A percentile compares a stretch with the other conserved stretches of the same genome.
Evolutionary conservation across 164 flowering plant genomes (phyloP).

Genomic region (Cinnamomum chago): DNA sequence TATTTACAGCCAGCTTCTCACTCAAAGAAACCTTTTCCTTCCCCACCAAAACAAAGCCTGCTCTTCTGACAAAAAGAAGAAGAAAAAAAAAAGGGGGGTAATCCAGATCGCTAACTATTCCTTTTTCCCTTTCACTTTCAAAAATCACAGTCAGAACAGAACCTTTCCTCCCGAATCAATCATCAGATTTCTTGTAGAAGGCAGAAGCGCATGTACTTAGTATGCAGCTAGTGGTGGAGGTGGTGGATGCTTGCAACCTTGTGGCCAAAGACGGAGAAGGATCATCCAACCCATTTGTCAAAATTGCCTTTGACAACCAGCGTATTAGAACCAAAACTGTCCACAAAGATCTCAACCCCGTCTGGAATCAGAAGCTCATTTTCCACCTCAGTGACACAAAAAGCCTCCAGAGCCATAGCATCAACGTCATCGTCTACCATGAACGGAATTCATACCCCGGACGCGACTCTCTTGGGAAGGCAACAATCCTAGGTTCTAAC

Average conservation of each 20-base stretch:
- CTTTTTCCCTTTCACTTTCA: constrained; percentile 16
- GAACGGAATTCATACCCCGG: constrained; percentile 24
- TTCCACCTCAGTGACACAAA: constrained; percentile 25
- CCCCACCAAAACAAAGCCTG: constrained; percentile 7
- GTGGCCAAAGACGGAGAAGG: constrained; percentile 22
- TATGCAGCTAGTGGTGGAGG: constrained; percentile 28
- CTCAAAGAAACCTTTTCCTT: constrained; percentile 19
- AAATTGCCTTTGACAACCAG: constrained; percentile 16
- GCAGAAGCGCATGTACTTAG: constrained; percentile 13
- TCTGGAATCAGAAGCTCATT: constrained; percentile 26
- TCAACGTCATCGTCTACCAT: constrained; percentile 29
- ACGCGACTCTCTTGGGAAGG: constrained; percentile 33
- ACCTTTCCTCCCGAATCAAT: constrained; percentile 22
- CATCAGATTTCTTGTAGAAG: constrained; percentile 16
- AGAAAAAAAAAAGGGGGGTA: not conserved
- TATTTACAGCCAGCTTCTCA: constrained; percentile 20
- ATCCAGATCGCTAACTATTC: constrained; percentile 10
- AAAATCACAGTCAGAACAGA: not conserved
- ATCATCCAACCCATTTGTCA: constrained; percentile 20
- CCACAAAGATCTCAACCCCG: constrained; percentile 16
- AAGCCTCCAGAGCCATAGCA: constrained; percentile 15
- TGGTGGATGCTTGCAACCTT: constrained; percentile 23
- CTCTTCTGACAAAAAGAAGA: not conserved
- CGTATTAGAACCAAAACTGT: constrained; percentile 14
- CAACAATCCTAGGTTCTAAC: constrained; percentile 27